These are phyloP conservation scores for Karstenula rhodostoma DNA, from an alignment of 2,329 filamentous ascomycete species.

Conservation along the genomic window DNA sequence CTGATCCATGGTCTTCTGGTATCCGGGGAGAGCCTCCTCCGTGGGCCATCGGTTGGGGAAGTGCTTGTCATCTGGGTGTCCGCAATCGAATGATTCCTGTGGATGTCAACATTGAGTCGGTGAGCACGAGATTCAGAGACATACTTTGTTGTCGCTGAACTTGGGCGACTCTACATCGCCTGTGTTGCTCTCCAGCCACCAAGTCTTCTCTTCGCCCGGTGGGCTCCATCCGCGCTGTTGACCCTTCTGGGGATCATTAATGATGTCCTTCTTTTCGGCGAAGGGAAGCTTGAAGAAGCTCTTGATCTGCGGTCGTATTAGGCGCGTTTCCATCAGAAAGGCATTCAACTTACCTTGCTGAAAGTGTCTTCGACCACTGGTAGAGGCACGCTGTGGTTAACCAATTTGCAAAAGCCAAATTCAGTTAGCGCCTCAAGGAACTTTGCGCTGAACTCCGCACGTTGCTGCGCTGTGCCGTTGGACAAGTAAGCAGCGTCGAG, in stretches of 20 bases:
- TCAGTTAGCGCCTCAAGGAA: constrained; percentile 2
- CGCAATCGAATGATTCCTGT: constrained; percentile 19
- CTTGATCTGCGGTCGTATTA: not conserved
- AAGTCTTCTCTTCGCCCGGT: constrained; percentile 10
- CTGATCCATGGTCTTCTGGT: constrained; percentile 16
- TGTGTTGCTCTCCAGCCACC: constrained; percentile 4
- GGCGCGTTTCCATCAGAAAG: not conserved
- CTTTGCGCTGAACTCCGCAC: constrained; percentile 6
- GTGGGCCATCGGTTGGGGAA: constrained; percentile 24
- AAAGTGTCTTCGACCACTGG: constrained; percentile 4
- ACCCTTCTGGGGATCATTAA: constrained; percentile 1
- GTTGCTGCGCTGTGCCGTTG: constrained; percentile 3
- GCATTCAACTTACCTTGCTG: not conserved
- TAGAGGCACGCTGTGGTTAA: constrained; percentile 9
- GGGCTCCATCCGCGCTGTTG: constrained; percentile 18
- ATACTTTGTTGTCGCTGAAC: constrained; percentile 7
- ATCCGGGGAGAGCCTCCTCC: constrained; percentile 14
- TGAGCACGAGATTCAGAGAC: not conserved
- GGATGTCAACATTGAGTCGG: not conserved
- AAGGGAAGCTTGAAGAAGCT: constrained; percentile 16
- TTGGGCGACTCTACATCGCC: constrained; percentile 1
- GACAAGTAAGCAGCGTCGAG: constrained; percentile 3
- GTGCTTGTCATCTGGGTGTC: constrained; percentile 3
- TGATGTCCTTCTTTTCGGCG: constrained; percentile 7
- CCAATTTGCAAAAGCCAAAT: constrained; percentile 3